Conservation (phyloP, 2,329 filamentous ascomycete genomes). For the Penicillium sp. region DNA sequence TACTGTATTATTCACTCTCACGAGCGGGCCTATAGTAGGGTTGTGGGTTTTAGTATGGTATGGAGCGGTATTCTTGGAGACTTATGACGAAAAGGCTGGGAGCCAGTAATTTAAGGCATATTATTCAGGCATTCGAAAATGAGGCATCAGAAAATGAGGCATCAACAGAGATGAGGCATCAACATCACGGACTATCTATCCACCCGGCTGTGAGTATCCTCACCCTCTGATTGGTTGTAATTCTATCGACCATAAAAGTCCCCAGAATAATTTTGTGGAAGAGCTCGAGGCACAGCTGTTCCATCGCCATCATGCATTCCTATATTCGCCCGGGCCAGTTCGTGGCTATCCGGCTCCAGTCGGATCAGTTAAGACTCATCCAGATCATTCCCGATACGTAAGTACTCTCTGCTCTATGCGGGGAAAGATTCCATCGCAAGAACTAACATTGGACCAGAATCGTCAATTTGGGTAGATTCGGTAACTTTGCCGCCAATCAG, state of each 20-base stretch:
- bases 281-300: conserved; percentile 3
- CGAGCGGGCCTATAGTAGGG: neutral
- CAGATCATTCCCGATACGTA: conserved; percentile 64
- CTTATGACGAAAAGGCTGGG: neutral
- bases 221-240: conserved; percentile 13
- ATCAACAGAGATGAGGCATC: neutral
- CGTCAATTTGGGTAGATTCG: conserved; percentile 89
- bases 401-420: conserved; percentile 36
- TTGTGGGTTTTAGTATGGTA: neutral
- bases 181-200: conserved; percentile 1
- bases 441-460: conserved; percentile 53
- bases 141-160: neutral
- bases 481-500: conserved; percentile 82
- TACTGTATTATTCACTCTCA: neutral
- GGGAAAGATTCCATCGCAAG: conserved; percentile 11
- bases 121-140: neutral
- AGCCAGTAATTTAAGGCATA: neutral
- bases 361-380: conserved; percentile 56
- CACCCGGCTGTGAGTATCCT: conserved; percentile 1
- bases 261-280: conserved; percentile 17
- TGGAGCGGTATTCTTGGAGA: neutral
- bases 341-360: conserved; percentile 47
- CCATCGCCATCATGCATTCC: conserved; percentile 39
- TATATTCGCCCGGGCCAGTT: conserved; percentile 38
- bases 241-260: conserved; percentile 9